These are phyloP conservation scores for Stephanodiscus triporus DNA, from an alignment of 108 stramenopile species.

Conservation along the genomic window DNA sequence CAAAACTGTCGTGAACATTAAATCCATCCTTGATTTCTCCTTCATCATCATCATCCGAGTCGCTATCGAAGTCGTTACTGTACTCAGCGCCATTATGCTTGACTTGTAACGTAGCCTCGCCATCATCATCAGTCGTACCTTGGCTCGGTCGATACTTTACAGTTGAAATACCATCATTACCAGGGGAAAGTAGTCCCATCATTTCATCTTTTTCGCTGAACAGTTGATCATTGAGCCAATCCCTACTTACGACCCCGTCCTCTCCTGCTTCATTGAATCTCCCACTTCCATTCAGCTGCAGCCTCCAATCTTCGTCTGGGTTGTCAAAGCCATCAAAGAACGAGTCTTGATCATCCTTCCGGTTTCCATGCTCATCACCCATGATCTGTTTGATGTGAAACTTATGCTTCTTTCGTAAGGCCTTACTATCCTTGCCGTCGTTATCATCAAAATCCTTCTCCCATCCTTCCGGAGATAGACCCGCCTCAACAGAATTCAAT, in stretches of 20 bases:
- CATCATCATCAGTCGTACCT: neutral
- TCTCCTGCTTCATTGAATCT: conserved; percentile 5
- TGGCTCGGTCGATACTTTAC: conserved; percentile 1
- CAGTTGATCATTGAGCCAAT: conserved; percentile 33
- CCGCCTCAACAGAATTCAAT: conserved; percentile 55
- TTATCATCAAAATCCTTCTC: conserved; percentile 50
- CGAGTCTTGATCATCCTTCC: conserved; percentile 45
- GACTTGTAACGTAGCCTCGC: neutral
- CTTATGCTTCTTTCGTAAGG: conserved; percentile 46
- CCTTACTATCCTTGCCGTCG: conserved; percentile 25
- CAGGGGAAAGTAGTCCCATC: conserved; percentile 4
- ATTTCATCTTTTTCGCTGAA: neutral
- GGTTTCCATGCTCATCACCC: conserved; percentile 42
- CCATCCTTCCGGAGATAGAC: conserved; percentile 48
- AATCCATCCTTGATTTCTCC: neutral
- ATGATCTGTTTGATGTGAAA: conserved; percentile 44
- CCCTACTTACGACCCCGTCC: conserved; percentile 12
- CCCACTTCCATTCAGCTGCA: conserved; percentile 10
- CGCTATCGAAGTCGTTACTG: conserved; percentile 23
- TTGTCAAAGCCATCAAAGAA: conserved; percentile 42
- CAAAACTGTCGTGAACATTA: neutral
- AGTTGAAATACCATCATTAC: conserved; percentile 7
- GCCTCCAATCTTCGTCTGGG: conserved; percentile 18
- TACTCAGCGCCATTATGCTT: neutral
- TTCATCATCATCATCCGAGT: conserved; percentile 36